These are phyloP conservation scores for Phytopythium vexans DNA, from an alignment of 352 stramenopile species.

Conservation along the genomic window DNA sequence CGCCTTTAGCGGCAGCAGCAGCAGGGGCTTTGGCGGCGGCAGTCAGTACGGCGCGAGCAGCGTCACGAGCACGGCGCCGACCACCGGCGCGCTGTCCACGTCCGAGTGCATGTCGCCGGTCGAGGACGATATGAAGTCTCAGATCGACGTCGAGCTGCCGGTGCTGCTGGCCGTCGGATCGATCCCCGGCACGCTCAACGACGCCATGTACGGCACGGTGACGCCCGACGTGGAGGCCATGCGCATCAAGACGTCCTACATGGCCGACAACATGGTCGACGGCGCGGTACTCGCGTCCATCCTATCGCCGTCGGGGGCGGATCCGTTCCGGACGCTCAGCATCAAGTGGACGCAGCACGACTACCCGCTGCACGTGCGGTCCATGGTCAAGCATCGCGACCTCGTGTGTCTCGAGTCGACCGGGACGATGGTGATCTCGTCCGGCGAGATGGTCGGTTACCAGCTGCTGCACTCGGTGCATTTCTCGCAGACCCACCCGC, in stretches of 20 bases:
- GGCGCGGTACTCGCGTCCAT: constrained; percentile 50
- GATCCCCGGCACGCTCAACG: constrained; percentile 46
- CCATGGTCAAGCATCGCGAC: constrained; percentile 49
- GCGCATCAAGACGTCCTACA: constrained; percentile 47
- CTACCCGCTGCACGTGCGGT: constrained; percentile 35
- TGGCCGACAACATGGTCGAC: constrained; percentile 38
- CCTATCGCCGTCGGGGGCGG: constrained; percentile 22
- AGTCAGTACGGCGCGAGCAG: constrained; percentile 20
- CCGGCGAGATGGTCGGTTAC: constrained; percentile 55
- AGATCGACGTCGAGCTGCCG: constrained; percentile 25
- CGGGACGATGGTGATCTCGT: constrained; percentile 35
- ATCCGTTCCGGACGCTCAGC: constrained; percentile 49
- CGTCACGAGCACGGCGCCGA: constrained; percentile 16
- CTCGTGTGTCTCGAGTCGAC: constrained; percentile 56
- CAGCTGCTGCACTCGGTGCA: constrained; percentile 66
- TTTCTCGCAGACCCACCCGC: constrained; percentile 36
- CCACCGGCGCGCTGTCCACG: constrained; percentile 9
- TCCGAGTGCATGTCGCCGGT: constrained; percentile 6
- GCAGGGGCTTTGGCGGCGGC: not conserved
- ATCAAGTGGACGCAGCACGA: constrained; percentile 60
- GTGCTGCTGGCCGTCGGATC: constrained; percentile 43
- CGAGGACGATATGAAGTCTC: constrained; percentile 13
- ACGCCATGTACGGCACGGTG: constrained; percentile 58
- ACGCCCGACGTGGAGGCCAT: constrained; percentile 32
- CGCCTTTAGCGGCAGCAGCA: constrained; percentile 18